phyloP scores from a whole-genome alignment of 208 protist species.

The Trypanosoma avium region DNA sequence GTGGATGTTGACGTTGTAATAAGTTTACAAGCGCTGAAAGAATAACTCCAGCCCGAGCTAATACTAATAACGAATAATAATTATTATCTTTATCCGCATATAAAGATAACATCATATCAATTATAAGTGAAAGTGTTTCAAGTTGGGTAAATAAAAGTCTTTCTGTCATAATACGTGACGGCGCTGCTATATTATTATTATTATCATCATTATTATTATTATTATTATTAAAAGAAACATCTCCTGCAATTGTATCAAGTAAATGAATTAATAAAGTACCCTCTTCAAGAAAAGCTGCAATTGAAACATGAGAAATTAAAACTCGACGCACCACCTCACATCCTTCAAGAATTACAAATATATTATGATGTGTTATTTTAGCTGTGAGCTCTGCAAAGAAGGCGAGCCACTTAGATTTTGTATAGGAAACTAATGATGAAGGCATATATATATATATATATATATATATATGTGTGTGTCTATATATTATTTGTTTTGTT shows the following conservation, averaged over 20 bases:
- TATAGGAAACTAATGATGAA: constrained; percentile 50
- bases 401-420: constrained; percentile 75
- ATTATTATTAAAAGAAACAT: constrained; percentile 30
- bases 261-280: constrained; percentile 58
- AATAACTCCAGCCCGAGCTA: constrained; percentile 51
- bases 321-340: constrained; percentile 72
- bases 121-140: constrained; percentile 60
- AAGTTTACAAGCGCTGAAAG: constrained; percentile 52
- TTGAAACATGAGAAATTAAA: constrained; percentile 65
- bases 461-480: no score
- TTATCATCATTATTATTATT: constrained; percentile 3
- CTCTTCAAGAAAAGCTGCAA: constrained; percentile 78
- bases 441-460: constrained; percentile 42
- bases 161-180: constrained; percentile 37
- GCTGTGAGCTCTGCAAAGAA: constrained; percentile 87
- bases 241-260: constrained; percentile 55
- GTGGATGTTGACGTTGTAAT: constrained; percentile 44
- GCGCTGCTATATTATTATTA: no score
- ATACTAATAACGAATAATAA: constrained; percentile 72
- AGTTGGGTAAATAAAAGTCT: constrained; percentile 63
- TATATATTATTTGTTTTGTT: no score
- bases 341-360: constrained; percentile 73
- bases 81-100: constrained; percentile 67
- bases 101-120: constrained; percentile 73
- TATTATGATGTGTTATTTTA: constrained; percentile 83